Base-by-base conservation (phyloP, 805 yeast species). In the Kurtzmaniella cleridarum region DNA sequence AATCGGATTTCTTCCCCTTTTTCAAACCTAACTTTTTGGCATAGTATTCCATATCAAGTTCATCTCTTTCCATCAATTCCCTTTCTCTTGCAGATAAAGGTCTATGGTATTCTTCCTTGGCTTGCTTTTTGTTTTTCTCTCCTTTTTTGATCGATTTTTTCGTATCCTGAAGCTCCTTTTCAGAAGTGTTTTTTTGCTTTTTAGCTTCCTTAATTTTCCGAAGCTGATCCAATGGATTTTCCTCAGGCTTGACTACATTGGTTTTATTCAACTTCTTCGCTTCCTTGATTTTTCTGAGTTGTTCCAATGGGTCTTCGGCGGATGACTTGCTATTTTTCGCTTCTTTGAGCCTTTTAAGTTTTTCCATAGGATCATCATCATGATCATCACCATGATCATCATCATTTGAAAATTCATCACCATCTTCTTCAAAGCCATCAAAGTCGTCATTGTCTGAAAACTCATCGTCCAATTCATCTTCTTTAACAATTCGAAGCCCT, bases 1-100 rank as follows among this genome's bases (percentile, higher is more conserved):
- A 64, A 37, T 60, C 64, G 3, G 62, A 41, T 12, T 67, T 69
- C 39, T 70, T 72, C 0, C 78, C 76, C 46, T 79, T 79, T 41
- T 67, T 69, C 48, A 85, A 57, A 1, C 95, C 95, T 8, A 90
- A 66, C 51, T 84, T 81, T 45, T 82, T 83, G 3, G 96, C 90
- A 57, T 88, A 90, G 53, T 82, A 87, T 32, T 74, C 78, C 62
- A 85, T 80, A 39, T 90, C 95, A 41, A 77, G 81, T 42, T 86
- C 95, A 48, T 85, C 95, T 45, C 73, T 70, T 35, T 64, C 62
- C 48, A 75, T 53, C 27, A 72, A 60, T 5, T 73, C 76, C 28
- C 67, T 66, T 28, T 79, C 80, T 3, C 69, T 68, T 2, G 75
- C 65, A 5, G 68, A 40, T 7, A 55, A 28, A 5, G 44, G 39